Evolutionary conservation across 768 basidiomycete species (phyloP).

Genomic region (Myochromella boudieri): DNA sequence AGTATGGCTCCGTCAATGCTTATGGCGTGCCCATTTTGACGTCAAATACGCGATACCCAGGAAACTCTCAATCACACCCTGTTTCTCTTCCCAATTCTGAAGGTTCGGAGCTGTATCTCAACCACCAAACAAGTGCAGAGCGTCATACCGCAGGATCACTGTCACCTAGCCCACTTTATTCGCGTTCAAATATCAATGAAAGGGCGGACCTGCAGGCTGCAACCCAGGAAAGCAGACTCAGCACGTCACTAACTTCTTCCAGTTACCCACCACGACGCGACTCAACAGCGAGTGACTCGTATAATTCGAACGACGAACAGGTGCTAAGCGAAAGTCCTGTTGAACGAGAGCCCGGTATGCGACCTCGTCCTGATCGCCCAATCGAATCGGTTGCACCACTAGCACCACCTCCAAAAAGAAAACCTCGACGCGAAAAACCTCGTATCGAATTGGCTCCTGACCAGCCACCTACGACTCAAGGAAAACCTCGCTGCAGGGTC

Average conservation of each 20-base stretch:
- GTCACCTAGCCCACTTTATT: not conserved
- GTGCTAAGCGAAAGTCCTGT: too few species aligned
- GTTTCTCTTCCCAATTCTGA: constrained; percentile 3
- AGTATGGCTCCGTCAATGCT: not conserved
- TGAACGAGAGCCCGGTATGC: not conserved
- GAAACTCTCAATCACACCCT: not conserved
- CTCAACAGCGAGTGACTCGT: too few species aligned
- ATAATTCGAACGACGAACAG: too few species aligned
- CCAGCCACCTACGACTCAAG: constrained; percentile 80
- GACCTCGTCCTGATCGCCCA: constrained; percentile 1
- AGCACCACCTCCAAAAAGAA: constrained; percentile 28
- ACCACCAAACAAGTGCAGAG: constrained; percentile 9
- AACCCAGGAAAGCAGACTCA: constrained; percentile 1
- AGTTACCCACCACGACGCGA: constrained; percentile 7
- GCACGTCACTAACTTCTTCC: not conserved
- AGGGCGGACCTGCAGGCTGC: not conserved
- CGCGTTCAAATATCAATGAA: constrained; percentile 7
- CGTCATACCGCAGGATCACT: not conserved
- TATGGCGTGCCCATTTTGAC: not conserved
- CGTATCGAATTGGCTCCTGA: constrained; percentile 70
- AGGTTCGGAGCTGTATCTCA: constrained; percentile 4
- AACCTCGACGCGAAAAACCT: constrained; percentile 52
- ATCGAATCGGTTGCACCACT: constrained; percentile 1
- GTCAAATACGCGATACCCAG: not conserved
- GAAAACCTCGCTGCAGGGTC: constrained; percentile 72